Evolutionary conservation across 345 rosid species (phyloP).

Genomic region (Luvunga scandens): DNA sequence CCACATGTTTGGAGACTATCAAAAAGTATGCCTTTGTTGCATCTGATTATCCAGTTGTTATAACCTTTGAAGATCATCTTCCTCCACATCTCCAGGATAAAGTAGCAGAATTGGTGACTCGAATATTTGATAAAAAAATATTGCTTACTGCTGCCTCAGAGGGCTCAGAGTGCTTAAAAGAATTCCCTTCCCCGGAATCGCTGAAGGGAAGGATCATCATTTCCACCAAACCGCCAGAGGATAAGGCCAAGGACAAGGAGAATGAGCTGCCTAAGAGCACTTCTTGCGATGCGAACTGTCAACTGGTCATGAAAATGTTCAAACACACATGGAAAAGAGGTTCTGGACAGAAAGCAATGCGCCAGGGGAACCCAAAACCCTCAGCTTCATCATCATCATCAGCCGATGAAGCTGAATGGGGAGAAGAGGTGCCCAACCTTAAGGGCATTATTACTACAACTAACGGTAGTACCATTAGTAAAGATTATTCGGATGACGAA

Average conservation of each 20-base stretch:
- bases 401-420: not conserved
- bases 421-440: not conserved
- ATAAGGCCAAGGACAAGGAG: constrained; percentile 51
- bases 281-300: too few species aligned
- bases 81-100: not conserved
- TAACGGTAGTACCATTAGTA: too few species aligned
- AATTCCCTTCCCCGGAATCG: constrained; percentile 75
- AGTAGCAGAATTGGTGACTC: constrained; percentile 29
- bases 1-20: not conserved
- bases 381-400: too few species aligned
- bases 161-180: constrained; percentile 64
- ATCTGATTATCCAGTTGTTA: not conserved
- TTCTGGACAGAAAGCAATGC: too few species aligned
- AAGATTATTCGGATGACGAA: too few species aligned
- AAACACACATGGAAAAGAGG: too few species aligned
- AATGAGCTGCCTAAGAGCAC: constrained; percentile 4
- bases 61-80: not conserved
- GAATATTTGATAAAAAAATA: constrained; percentile 64
- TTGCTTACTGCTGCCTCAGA: constrained; percentile 48
- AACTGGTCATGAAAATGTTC: too few species aligned
- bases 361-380: too few species aligned
- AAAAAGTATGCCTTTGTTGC: not conserved
- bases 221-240: constrained; percentile 95
- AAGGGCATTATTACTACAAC: not conserved
- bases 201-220: constrained; percentile 65